phyloP scores from a whole-genome alignment of 352 stramenopile genomes.

The Globisporangium takayamanum region DNA sequence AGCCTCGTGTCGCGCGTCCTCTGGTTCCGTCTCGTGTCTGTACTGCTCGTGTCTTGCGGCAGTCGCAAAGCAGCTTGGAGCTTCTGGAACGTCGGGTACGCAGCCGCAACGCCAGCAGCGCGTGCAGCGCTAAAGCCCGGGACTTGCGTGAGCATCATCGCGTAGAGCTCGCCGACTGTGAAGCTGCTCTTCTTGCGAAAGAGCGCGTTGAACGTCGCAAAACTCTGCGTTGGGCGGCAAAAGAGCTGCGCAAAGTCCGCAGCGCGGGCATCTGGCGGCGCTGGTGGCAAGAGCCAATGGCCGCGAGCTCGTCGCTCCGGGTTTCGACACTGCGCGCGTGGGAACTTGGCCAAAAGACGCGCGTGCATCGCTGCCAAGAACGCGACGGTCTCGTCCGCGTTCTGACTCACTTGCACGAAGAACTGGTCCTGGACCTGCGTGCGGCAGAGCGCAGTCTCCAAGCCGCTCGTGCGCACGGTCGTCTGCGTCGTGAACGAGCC shows the following conservation, averaged over 20 bases:
- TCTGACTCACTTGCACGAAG: constrained; percentile 73
- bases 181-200: constrained; percentile 78
- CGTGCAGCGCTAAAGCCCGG: constrained; percentile 53
- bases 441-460: constrained; percentile 69
- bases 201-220: constrained; percentile 57
- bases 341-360: constrained; percentile 55
- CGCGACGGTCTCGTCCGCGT: constrained; percentile 67
- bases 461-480: constrained; percentile 42
- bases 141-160: constrained; percentile 81
- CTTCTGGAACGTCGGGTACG: constrained; percentile 47
- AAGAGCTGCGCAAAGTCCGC: constrained; percentile 27
- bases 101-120: constrained; percentile 31
- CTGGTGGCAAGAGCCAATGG: neutral
- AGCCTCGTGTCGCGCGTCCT: constrained; percentile 16
- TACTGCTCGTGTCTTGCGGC: neutral
- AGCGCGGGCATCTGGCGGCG: constrained; percentile 1
- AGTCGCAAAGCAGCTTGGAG: constrained; percentile 27
- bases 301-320: constrained; percentile 12
- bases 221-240: constrained; percentile 40
- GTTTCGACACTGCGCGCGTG: constrained; percentile 27
- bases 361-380: constrained; percentile 65
- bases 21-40: neutral
- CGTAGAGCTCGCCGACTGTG: constrained; percentile 64
- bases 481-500: constrained; percentile 71
- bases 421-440: constrained; percentile 82